phyloP scores from a whole-genome alignment of 345 rosid species.

The Camelina hispida region DNA sequence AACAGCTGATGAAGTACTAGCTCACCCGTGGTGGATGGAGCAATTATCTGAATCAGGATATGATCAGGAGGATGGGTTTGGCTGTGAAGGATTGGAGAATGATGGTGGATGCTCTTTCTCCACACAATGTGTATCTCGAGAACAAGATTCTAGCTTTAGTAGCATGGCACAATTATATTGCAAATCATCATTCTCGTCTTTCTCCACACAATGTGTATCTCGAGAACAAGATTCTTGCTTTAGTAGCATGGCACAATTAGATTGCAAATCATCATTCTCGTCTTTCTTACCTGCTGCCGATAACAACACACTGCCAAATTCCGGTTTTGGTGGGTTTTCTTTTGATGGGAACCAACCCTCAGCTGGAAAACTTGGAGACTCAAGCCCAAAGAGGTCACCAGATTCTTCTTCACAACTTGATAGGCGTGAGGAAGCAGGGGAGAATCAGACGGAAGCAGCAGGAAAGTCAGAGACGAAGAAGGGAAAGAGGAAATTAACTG shows the following conservation, averaged over 20 bases:
- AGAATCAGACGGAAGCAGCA: constrained; percentile 43
- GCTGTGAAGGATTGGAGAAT: constrained; percentile 47
- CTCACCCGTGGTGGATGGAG: constrained; percentile 71
- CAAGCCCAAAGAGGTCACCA: constrained; percentile 46
- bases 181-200: constrained; percentile 66
- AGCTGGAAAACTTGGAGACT: constrained; percentile 44
- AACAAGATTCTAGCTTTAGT: constrained; percentile 64
- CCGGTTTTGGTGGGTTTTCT: constrained; percentile 57
- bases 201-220: constrained; percentile 43
- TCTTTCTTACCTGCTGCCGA: constrained; percentile 48
- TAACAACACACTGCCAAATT: constrained; percentile 22
- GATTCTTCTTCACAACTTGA: constrained; percentile 46
- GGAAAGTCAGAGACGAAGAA: constrained; percentile 48
- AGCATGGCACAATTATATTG: constrained; percentile 46
- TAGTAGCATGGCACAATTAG: constrained; percentile 41
- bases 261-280: constrained; percentile 62
- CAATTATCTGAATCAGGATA: constrained; percentile 42
- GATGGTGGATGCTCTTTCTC: constrained; percentile 52
- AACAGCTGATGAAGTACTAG: constrained; percentile 68
- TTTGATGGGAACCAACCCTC: constrained; percentile 49
- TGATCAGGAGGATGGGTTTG: constrained; percentile 43
- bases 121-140: constrained; percentile 44
- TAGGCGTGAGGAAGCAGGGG: constrained; percentile 41
- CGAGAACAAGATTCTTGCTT: constrained; percentile 69
- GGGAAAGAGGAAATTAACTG: constrained; percentile 43